These are phyloP conservation scores for Cytospora paraplurivora DNA, from an alignment of 2,329 filamentous ascomycete species.

Conservation along the genomic window DNA sequence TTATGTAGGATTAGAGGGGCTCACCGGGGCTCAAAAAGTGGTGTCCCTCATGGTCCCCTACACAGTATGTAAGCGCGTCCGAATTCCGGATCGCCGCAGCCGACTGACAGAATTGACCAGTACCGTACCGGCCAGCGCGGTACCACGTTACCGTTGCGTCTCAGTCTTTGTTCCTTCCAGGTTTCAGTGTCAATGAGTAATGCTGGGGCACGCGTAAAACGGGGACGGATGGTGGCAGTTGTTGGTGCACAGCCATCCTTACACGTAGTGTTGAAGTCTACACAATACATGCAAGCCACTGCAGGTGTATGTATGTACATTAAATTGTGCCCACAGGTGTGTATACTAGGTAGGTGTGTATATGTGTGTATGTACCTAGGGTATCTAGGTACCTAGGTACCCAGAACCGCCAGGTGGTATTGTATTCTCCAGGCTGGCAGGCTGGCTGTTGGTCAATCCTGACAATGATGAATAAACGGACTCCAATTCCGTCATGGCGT, in stretches of 20 bases:
- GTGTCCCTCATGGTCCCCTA: background rate
- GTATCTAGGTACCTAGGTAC: too few species aligned
- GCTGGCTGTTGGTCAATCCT: background rate
- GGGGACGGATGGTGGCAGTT: too few species aligned
- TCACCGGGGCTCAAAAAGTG: background rate
- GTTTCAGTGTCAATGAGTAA: too few species aligned
- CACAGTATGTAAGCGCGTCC: slow-evolving; percentile 5
- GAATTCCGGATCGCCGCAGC: slow-evolving; percentile 3
- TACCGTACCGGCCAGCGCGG: background rate
- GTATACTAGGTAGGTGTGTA: too few species aligned
- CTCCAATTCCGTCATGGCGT: background rate
- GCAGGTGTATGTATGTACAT: too few species aligned
- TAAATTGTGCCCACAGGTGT: too few species aligned
- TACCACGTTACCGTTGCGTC: background rate
- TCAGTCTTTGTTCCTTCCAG: background rate
- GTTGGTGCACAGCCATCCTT: too few species aligned
- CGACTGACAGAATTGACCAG: background rate
- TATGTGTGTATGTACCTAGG: too few species aligned
- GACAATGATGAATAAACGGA: background rate
- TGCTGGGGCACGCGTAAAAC: too few species aligned
- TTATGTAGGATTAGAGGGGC: background rate
- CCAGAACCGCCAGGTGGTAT: background rate
- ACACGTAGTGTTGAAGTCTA: too few species aligned
- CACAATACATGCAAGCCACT: too few species aligned
- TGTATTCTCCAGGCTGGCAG: background rate